Evolutionary conservation across 129 eudicot species (phyloP).

Genomic region (Centrapalus pauciflorus): DNA sequence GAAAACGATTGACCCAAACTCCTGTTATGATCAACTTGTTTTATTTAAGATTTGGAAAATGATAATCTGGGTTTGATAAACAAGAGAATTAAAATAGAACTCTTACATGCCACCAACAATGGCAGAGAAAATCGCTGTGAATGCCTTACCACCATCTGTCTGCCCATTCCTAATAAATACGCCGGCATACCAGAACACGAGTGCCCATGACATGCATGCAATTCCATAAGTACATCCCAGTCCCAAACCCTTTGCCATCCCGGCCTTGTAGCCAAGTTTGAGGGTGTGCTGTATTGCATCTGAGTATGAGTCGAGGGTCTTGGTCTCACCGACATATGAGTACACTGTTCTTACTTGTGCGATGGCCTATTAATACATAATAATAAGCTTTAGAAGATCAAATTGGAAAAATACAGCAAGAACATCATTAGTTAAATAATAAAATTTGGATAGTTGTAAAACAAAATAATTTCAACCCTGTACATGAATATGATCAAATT

Average conservation of each 20-base stretch:
- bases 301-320: slow-evolving; percentile 83
- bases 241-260: slow-evolving; percentile 98
- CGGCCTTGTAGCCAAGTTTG: slow-evolving; percentile 94
- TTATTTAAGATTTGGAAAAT: neutral
- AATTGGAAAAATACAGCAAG: neutral
- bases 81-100: neutral
- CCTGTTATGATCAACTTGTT: slow-evolving; percentile 40
- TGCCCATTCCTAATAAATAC: slow-evolving; percentile 94
- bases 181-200: slow-evolving; percentile 99
- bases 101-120: slow-evolving; percentile 99
- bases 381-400: neutral
- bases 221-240: slow-evolving; percentile 96
- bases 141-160: slow-evolving; percentile 97
- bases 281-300: slow-evolving; percentile 91
- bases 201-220: slow-evolving; percentile 99
- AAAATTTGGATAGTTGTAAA: neutral
- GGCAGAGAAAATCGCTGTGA: slow-evolving; percentile 96
- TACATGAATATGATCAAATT: neutral
- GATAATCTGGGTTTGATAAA: neutral
- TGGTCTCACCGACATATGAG: slow-evolving; percentile 91
- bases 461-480: neutral
- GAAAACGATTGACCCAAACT: slow-evolving; percentile 99
- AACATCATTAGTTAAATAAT: neutral
- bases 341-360: slow-evolving; percentile 99
- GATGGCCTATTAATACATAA: slow-evolving; percentile 53